phyloP scores from a whole-genome alignment of 1,284 basidiomycete species.

The Pseudozyma tsukubaensis region DNA sequence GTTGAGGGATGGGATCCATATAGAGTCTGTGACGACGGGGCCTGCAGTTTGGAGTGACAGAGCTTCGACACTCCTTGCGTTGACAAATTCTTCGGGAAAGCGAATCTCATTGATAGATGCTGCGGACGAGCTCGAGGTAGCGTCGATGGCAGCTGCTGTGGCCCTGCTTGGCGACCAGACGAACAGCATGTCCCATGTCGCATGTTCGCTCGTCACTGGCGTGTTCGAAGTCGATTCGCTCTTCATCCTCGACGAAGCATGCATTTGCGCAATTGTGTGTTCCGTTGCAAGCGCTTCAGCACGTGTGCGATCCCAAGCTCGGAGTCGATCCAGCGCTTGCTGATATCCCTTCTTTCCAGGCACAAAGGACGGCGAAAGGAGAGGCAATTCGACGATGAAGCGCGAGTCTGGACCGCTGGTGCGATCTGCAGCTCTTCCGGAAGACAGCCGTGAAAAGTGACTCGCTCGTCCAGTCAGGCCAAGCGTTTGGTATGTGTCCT shows the following conservation, averaged over 20 bases:
- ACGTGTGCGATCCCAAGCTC: conserved; percentile 54
- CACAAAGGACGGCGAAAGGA: conserved; percentile 58
- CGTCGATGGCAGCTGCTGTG: not conserved
- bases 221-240: not conserved
- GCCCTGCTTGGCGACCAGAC: conserved; percentile 34
- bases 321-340: conserved; percentile 49
- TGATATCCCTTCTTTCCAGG: conserved; percentile 63
- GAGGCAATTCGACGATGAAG: conserved; percentile 60
- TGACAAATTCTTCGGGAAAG: conserved; percentile 41
- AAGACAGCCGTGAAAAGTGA: conserved; percentile 54
- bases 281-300: conserved; percentile 11
- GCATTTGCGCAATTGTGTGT: conserved; percentile 22
- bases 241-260: conserved; percentile 25
- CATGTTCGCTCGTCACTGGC: conserved; percentile 26
- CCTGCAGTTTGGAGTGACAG: conserved; percentile 2
- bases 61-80: conserved; percentile 9
- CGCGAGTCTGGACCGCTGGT: conserved; percentile 55
- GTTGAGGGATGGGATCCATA: conserved; percentile 37
- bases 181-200: conserved; percentile 52
- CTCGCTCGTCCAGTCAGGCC: conserved; percentile 62
- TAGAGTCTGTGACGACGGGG: conserved; percentile 20
- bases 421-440: conserved; percentile 63
- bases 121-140: not conserved
- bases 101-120: conserved; percentile 17
- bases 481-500: conserved; percentile 66